A percentile compares a stretch with the other conserved stretches of the same genome.
phyloP scores from a whole-genome alignment of 140 eudicot species.

The Erigeron philadelphicus region DNA sequence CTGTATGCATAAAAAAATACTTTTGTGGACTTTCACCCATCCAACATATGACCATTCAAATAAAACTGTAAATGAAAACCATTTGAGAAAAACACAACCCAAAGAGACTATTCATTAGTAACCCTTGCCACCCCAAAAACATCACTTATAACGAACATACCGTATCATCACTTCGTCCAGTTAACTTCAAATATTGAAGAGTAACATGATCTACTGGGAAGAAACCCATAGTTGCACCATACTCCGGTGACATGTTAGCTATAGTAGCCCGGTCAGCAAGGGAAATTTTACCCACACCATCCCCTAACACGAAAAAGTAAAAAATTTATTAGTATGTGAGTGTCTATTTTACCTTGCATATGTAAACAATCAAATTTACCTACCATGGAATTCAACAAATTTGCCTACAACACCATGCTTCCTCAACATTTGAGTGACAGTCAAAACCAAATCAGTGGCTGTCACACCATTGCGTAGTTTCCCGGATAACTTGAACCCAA shows the following conservation, averaged over 20 bases:
- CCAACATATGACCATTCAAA: background rate
- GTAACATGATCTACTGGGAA: constrained; percentile 99
- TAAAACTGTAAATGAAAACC: no score
- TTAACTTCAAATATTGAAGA: constrained; percentile 82
- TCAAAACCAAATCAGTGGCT: constrained; percentile 95
- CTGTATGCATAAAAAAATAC: background rate
- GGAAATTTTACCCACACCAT: constrained; percentile 81
- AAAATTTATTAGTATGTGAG: constrained; percentile 11
- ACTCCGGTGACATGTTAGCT: constrained; percentile 99
- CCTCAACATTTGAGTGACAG: constrained; percentile 92
- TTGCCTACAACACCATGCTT: constrained; percentile 99
- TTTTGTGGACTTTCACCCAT: background rate
- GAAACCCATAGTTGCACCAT: constrained; percentile 99
- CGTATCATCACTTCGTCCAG: constrained; percentile 95
- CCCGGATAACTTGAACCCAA: constrained; percentile 94
- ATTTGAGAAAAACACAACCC: background rate
- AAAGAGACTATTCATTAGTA: background rate
- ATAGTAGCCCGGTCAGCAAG: constrained; percentile 99
- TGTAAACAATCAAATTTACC: constrained; percentile 11
- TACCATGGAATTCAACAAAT: constrained; percentile 93
- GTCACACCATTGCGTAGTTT: constrained; percentile 86
- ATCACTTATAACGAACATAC: constrained; percentile 39
- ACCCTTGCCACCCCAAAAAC: background rate
- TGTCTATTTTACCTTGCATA: background rate
- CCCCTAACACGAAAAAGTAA: constrained; percentile 42